Evolutionary conservation across 1,284 basidiomycete genomes (phyloP).

Genomic region (Boletus mariae): DNA sequence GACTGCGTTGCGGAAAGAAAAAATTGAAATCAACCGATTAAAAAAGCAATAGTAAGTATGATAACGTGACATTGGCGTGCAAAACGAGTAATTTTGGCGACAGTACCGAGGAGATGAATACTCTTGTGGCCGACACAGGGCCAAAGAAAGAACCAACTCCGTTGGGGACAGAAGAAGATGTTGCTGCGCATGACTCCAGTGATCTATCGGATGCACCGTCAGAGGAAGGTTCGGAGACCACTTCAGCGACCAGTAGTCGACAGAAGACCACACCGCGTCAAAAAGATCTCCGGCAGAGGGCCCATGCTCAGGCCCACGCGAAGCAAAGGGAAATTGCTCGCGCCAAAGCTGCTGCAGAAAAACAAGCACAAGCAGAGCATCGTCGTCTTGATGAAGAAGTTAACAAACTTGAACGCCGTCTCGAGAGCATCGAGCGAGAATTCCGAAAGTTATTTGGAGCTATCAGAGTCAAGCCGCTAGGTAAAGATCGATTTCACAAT

Average conservation of each 20-base stretch:
- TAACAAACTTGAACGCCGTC: constrained; percentile 69
- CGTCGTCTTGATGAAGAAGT: constrained; percentile 86
- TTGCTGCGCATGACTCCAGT: constrained; percentile 57
- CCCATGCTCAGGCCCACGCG: constrained; percentile 58
- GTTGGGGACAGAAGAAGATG: constrained; percentile 52
- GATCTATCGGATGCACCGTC: constrained; percentile 68
- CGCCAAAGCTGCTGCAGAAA: constrained; percentile 68
- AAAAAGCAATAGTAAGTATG: constrained; percentile 79
- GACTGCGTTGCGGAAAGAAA: constrained; percentile 92
- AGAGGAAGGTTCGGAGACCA: constrained; percentile 51
- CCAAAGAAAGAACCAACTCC: constrained; percentile 46
- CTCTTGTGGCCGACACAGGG: constrained; percentile 57
- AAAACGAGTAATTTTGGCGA: constrained; percentile 8
- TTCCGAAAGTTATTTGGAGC: constrained; percentile 84
- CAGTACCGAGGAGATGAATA: constrained; percentile 72
- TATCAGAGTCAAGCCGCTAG: constrained; percentile 83
- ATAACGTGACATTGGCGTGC: constrained; percentile 1
- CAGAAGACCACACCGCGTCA: constrained; percentile 49
- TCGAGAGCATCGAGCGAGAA: constrained; percentile 89
- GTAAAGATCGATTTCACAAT: constrained; percentile 91
- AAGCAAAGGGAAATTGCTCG: constrained; percentile 75
- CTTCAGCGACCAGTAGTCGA: constrained; percentile 39
- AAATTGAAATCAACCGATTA: constrained; percentile 88
- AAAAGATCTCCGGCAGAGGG: constrained; percentile 51
- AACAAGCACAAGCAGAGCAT: constrained; percentile 70